These are phyloP conservation scores for Diplodia corticola DNA, from an alignment of 2,329 filamentous ascomycete species.

Conservation along the genomic window DNA sequence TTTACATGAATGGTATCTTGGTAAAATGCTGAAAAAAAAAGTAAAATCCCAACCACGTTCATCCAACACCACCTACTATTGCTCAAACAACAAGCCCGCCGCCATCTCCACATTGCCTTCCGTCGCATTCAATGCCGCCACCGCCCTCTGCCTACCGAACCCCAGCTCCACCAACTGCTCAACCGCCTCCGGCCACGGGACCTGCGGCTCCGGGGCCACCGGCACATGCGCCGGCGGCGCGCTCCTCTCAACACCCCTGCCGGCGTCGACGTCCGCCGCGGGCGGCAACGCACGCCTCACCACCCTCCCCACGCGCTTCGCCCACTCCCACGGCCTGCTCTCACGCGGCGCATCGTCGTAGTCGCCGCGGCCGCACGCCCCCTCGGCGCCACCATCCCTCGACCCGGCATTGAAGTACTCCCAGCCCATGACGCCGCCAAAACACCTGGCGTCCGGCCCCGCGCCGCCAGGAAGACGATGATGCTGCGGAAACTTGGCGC, in stretches of 20 bases:
- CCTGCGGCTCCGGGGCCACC: conserved; percentile 35
- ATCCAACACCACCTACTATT: conserved; percentile 21
- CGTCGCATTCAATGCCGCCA: conserved; percentile 50
- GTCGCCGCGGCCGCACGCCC: no score
- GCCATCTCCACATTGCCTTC: conserved; percentile 53
- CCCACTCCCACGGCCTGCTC: conserved; percentile 73
- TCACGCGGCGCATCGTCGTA: conserved; percentile 55
- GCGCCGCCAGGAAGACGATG: background rate
- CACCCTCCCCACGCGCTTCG: conserved; percentile 60
- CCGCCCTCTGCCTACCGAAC: conserved; percentile 48
- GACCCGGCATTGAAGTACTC: conserved; percentile 80
- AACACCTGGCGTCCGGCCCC: conserved; percentile 43
- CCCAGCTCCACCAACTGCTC: conserved; percentile 48
- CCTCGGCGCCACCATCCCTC: conserved; percentile 28
- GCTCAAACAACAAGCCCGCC: conserved; percentile 49
- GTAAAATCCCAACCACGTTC: background rate
- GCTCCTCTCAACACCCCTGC: conserved; percentile 8
- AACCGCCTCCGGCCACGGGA: conserved; percentile 46
- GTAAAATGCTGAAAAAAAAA: background rate
- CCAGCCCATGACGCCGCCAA: conserved; percentile 93
- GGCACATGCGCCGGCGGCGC: conserved; percentile 26
- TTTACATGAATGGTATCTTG: conserved; percentile 1
- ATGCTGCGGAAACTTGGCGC: conserved; percentile 48
- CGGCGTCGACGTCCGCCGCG: conserved; percentile 28
- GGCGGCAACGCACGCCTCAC: conserved; percentile 34